phyloP scores from a whole-genome alignment of 768 basidiomycete species.

The Clavulina sp. region DNA sequence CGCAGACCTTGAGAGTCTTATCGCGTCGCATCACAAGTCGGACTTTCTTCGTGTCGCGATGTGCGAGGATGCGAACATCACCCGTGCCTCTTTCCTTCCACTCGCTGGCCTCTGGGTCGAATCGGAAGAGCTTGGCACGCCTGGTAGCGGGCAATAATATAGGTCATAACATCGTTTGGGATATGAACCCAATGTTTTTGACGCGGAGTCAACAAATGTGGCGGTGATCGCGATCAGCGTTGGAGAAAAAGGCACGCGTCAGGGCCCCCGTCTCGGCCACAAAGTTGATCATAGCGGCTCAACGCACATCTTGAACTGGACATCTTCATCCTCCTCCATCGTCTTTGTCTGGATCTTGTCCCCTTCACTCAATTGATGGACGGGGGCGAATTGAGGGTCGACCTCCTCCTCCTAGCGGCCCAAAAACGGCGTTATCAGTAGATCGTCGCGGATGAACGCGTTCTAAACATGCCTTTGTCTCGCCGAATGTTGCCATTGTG shows the following conservation, averaged over 20 bases:
- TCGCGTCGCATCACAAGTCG: slow-evolving; percentile 98
- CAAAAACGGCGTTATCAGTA: background rate
- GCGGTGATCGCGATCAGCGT: slow-evolving; percentile 12
- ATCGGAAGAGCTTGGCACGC: slow-evolving; percentile 97
- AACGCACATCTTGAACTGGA: slow-evolving; percentile 88
- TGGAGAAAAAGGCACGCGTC: slow-evolving; percentile 17
- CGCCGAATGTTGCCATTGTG: background rate
- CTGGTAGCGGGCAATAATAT: slow-evolving; percentile 32
- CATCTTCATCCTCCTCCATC: slow-evolving; percentile 82
- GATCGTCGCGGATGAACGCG: background rate
- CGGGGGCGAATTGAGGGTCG: slow-evolving; percentile 89
- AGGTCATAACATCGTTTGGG: slow-evolving; percentile 1
- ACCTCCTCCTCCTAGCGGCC: slow-evolving; percentile 45
- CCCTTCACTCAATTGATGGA: slow-evolving; percentile 89
- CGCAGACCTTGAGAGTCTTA: slow-evolving; percentile 98
- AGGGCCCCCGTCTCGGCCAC: background rate
- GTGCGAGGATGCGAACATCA: slow-evolving; percentile 78
- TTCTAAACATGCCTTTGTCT: background rate
- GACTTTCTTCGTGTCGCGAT: slow-evolving; percentile 80
- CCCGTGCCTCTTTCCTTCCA: slow-evolving; percentile 99
- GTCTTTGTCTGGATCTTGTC: slow-evolving; percentile 94
- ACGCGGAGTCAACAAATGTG: slow-evolving; percentile 7
- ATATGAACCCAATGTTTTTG: too few relatives aligned
- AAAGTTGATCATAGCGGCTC: slow-evolving; percentile 11
- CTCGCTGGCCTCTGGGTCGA: slow-evolving; percentile 55